phyloP scores from a whole-genome alignment of 2,329 filamentous ascomycete genomes.

The Chrysoporthe deuterocubensis region DNA sequence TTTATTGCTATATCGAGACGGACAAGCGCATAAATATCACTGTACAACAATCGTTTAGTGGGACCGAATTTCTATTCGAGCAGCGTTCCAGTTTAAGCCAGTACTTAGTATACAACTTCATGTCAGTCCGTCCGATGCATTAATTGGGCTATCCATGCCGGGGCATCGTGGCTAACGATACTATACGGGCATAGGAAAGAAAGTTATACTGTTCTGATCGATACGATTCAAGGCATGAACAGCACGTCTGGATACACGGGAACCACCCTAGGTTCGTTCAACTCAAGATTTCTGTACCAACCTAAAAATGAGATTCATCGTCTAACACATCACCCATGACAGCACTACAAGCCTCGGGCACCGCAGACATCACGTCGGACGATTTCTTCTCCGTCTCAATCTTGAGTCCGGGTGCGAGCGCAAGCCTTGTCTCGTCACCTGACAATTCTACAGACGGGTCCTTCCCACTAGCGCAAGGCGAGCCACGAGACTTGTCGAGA shows the following conservation, averaged over 20 bases:
- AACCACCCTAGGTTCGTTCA: conserved; percentile 15
- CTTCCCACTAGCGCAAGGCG: conserved; percentile 15
- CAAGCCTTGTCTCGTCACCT: conserved; percentile 10
- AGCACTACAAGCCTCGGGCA: conserved; percentile 4
- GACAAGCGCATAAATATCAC: conserved; percentile 19
- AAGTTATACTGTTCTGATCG: conserved; percentile 14
- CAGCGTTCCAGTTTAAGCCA: conserved; percentile 25
- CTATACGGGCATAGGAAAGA: conserved; percentile 1
- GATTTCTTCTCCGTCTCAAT: conserved; percentile 21
- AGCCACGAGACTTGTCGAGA: conserved; percentile 4
- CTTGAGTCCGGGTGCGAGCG: conserved; percentile 16
- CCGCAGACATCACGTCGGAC: conserved; percentile 16
- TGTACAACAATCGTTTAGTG: conserved; percentile 21
- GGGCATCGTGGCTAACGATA: neutral
- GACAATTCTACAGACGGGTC: neutral
- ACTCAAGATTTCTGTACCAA: neutral
- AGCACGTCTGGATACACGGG: conserved; percentile 17
- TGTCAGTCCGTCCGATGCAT: neutral
- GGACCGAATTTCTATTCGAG: conserved; percentile 22
- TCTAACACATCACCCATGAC: neutral
- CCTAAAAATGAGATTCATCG: neutral
- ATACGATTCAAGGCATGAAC: conserved; percentile 15
- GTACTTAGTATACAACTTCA: conserved; percentile 22
- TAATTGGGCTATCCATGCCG: too few species aligned
- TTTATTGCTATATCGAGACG: conserved; percentile 20